phyloP scores from a whole-genome alignment of 208 protist species.

The Trypanosoma avium region DNA sequence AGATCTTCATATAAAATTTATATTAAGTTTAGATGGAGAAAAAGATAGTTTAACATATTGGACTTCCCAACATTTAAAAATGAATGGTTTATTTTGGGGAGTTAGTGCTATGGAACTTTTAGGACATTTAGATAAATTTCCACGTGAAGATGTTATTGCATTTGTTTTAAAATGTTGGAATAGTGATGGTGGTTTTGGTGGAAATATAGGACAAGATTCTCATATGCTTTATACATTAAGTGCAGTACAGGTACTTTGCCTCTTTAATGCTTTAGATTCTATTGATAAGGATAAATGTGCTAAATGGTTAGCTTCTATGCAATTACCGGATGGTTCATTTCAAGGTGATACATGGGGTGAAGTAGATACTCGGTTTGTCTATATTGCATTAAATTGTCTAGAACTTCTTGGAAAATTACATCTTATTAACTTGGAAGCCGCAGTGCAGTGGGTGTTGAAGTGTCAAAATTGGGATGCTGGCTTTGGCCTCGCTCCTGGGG shows the following conservation, averaged over 20 bases:
- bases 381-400: conserved; percentile 96
- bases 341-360: conserved; percentile 98
- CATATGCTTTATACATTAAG: conserved; percentile 99
- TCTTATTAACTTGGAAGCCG: conserved; percentile 85
- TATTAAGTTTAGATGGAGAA: conserved; percentile 67
- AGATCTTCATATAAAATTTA: conserved; percentile 74
- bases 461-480: conserved; percentile 99
- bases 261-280: conserved; percentile 67
- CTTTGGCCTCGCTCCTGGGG: conserved; percentile 94
- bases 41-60: conserved; percentile 87
- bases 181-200: conserved; percentile 96
- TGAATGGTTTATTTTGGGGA: conserved; percentile 98
- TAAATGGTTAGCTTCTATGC: conserved; percentile 86
- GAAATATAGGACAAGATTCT: conserved; percentile 96
- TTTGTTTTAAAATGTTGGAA: conserved; percentile 95
- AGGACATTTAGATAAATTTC: conserved; percentile 64
- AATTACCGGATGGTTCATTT: conserved; percentile 98
- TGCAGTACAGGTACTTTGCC: conserved; percentile 94
- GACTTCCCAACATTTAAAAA: conserved; percentile 96
- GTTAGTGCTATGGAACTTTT: conserved; percentile 86
- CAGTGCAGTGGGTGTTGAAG: conserved; percentile 87
- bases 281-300: conserved; percentile 74
- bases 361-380: conserved; percentile 98
- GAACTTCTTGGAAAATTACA: conserved; percentile 86
- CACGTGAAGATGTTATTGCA: conserved; percentile 83